Base-by-base conservation (phyloP, 2,329 filamentous ascomycete species). In the Sporothrix protearum region DNA sequence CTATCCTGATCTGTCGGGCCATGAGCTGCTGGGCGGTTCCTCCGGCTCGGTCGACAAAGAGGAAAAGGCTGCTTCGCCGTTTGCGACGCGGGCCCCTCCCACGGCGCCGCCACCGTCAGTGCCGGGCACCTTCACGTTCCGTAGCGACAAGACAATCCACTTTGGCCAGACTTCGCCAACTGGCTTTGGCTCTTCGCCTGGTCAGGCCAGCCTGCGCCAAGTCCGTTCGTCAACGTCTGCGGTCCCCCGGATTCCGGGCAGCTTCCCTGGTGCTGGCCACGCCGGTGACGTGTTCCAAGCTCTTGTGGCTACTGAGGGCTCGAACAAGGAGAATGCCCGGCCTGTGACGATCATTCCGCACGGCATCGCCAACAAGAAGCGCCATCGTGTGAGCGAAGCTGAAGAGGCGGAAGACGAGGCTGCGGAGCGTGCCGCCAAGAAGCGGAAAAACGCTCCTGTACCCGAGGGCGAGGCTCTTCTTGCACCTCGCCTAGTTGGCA, bases 311-410 rank as follows among this genome's bases (percentile, higher is more conserved):
- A 75, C 68, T 6, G 76, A 78, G 39, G 76, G 82, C 70, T 80
- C 80, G 12, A 83, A 88, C 78, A 88, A 88, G 79, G 87, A 88
- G 76, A 89, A 89, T 76, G 80, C 82, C 59, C 81, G 81, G 1
- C 85, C 83, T 6, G 74, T 77, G 25, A 49, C 61, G 30, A 83
- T 84, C 51, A 83, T 88, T 49, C 83, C 87, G 3, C 89, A 91
- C 75, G 89, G 89, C 22, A 86, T 91, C 80, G 79, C 82, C 8
- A 90, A 88, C 81, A 91, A 91, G 83, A 91, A 90, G 80, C 86
- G 89, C 33, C 84, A 86, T 75, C 84, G 88, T n/a, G 84, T 85
- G 19, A 85, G 80, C 69, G 84, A 83, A 64, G 87, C 88, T 55
- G 86, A 87, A 69, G 85, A 87, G 45, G 83, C 83, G 0, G 84